These are phyloP conservation scores for Rhodomyrtus tomentosa DNA, from an alignment of 345 rosid species.

Conservation along the genomic window DNA sequence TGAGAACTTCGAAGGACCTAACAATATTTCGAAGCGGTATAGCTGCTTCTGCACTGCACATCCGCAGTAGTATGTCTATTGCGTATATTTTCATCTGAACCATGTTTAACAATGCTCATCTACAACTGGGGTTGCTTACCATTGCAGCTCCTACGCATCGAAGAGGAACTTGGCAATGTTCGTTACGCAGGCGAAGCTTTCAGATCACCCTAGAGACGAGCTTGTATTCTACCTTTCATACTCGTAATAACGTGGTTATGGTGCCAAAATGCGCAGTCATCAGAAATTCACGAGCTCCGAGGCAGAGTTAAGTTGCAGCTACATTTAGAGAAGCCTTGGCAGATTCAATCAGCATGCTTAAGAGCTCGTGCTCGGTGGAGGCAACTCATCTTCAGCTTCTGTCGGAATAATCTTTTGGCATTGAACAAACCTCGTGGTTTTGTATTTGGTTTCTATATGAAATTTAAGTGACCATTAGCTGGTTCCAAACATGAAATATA, in stretches of 20 bases:
- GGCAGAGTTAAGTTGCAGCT: background rate
- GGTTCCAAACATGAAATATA: background rate
- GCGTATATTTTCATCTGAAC: background rate
- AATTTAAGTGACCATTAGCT: background rate
- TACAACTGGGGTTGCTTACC: background rate
- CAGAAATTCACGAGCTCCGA: background rate
- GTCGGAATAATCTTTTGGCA: background rate
- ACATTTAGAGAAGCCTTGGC: background rate
- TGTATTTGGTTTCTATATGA: background rate
- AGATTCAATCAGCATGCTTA: background rate
- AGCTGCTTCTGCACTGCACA: background rate
- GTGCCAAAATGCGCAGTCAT: background rate
- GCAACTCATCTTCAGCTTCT: background rate
- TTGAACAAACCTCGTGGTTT: background rate
- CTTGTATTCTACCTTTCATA: background rate
- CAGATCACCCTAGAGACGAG: slow-evolving; percentile 52
- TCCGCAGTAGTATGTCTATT: background rate
- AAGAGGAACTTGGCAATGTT: slow-evolving; percentile 87
- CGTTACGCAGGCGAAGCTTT: slow-evolving; percentile 79
- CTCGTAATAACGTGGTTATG: background rate
- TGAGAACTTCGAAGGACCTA: background rate
- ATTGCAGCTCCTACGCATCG: slow-evolving; percentile 92
- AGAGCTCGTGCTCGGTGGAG: background rate
- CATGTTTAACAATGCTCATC: background rate
- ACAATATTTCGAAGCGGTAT: background rate